Percentiles rank a stretch among this genome's conserved stretches.
Conservation (phyloP, 2,329 filamentous ascomycete species). For the Xylariaceae sp. region DNA sequence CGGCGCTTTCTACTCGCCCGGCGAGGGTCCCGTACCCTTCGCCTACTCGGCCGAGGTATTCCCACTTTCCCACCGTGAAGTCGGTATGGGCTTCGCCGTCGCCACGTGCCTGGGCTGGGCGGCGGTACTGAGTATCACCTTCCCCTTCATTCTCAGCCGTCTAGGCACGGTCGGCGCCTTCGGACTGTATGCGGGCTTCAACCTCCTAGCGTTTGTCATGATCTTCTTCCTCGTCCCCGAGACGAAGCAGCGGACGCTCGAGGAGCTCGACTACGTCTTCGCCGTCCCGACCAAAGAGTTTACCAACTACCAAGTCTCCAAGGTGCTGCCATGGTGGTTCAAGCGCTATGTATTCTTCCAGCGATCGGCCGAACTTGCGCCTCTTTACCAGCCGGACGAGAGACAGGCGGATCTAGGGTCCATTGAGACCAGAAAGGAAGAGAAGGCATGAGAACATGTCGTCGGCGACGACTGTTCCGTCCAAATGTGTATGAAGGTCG, state of each 20-base stretch:
- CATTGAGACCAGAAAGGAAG: no score
- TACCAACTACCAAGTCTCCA: conserved; percentile 38
- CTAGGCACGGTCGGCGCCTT: conserved; percentile 45
- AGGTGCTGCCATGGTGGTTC: conserved; percentile 38
- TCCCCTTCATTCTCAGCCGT: conserved; percentile 51
- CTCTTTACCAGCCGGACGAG: conserved; percentile 26
- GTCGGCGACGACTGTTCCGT: no score
- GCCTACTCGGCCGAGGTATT: conserved; percentile 67
- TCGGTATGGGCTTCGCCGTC: conserved; percentile 67
- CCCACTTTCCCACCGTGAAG: conserved; percentile 64
- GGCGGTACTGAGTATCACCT: conserved; percentile 59
- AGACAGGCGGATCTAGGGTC: neutral
- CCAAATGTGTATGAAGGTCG: no score
- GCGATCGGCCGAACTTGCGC: conserved; percentile 28
- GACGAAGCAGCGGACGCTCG: conserved; percentile 48
- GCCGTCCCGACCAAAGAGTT: conserved; percentile 41
- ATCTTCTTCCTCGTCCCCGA: conserved; percentile 49
- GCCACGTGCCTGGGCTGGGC: conserved; percentile 61
- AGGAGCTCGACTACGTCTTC: conserved; percentile 49
- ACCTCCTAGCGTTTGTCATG: conserved; percentile 42
- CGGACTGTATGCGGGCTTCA: conserved; percentile 46
- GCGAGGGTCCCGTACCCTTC: conserved; percentile 64
- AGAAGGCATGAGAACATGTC: no score
- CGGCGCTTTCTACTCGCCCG: conserved; percentile 59
- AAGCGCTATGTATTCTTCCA: conserved; percentile 36